Conservation (phyloP, 148 eudicot genomes). For the Fagopyrum esculentum region DNA sequence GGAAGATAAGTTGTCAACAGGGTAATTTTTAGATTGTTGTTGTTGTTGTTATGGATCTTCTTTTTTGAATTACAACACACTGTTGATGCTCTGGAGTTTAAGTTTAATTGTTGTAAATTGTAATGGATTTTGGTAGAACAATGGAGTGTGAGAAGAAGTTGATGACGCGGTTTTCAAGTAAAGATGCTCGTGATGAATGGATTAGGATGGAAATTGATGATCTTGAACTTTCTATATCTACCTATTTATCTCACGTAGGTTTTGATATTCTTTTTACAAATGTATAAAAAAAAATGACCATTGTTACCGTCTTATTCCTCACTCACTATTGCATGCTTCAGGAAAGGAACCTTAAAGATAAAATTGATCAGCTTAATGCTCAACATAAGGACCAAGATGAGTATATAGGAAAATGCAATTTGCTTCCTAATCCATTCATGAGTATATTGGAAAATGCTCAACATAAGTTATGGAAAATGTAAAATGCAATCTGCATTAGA, state of each 20-base stretch:
- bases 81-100: neutral
- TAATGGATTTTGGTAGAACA: conserved; percentile 33
- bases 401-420: conserved; percentile 34
- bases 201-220: conserved; percentile 78
- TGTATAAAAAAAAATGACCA: no score
- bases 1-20: conserved; percentile 70
- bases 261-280: neutral
- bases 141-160: conserved; percentile 94
- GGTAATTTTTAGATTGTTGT: conserved; percentile 28
- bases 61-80: neutral
- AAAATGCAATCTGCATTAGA: conserved; percentile 29
- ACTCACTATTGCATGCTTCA: conserved; percentile 6
- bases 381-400: conserved; percentile 58
- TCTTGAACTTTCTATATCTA: conserved; percentile 52
- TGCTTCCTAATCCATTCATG: no score
- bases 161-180: conserved; percentile 80
- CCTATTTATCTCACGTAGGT: conserved; percentile 60
- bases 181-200: conserved; percentile 93
- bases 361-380: conserved; percentile 52
- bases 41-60: no score
- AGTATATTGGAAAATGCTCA: no score
- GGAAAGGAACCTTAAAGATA: conserved; percentile 63
- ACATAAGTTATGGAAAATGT: conserved; percentile 18
- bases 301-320: neutral
- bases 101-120: neutral